Percentiles rank a stretch among this genome's conserved stretches.
Conservation (phyloP, 2,329 filamentous ascomycete species). For the Neodidymelliopsis sp. region DNA sequence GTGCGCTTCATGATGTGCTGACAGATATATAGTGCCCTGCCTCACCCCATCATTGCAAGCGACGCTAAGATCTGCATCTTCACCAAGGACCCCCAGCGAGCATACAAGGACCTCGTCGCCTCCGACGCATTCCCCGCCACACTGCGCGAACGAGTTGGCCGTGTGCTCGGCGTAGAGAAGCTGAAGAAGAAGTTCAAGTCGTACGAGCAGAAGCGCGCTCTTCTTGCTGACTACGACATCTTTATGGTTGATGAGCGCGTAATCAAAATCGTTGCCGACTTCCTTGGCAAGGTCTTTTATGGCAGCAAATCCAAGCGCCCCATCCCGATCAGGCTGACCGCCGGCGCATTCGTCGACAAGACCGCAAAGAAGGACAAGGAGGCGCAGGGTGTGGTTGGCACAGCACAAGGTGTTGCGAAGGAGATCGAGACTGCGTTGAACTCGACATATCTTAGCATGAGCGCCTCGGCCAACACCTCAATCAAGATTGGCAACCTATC, state of each 20-base stretch:
- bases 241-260: conserved; percentile 94
- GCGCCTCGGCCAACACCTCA: conserved; percentile 79
- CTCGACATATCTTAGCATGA: conserved; percentile 81
- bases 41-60: conserved; percentile 74
- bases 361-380: conserved; percentile 50
- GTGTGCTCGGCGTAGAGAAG: conserved; percentile 82
- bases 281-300: conserved; percentile 93
- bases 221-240: conserved; percentile 85
- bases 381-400: conserved; percentile 56
- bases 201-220: conserved; percentile 81
- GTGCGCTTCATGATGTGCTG: conserved; percentile 13
- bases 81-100: conserved; percentile 80
- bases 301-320: conserved; percentile 83
- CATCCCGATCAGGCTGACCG: conserved; percentile 77
- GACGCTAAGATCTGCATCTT: conserved; percentile 82
- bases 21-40: conserved; percentile 60
- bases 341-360: conserved; percentile 68
- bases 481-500: conserved; percentile 79
- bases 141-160: conserved; percentile 57
- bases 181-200: conserved; percentile 88
- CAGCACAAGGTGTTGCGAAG: conserved; percentile 72
- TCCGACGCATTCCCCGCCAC: conserved; percentile 66
- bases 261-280: conserved; percentile 71
- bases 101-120: conserved; percentile 87
- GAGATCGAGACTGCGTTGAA: conserved; percentile 82